These are phyloP conservation scores for Albizia julibrissin DNA, from an alignment of 306 rosid genomes.

Conservation along the genomic window DNA sequence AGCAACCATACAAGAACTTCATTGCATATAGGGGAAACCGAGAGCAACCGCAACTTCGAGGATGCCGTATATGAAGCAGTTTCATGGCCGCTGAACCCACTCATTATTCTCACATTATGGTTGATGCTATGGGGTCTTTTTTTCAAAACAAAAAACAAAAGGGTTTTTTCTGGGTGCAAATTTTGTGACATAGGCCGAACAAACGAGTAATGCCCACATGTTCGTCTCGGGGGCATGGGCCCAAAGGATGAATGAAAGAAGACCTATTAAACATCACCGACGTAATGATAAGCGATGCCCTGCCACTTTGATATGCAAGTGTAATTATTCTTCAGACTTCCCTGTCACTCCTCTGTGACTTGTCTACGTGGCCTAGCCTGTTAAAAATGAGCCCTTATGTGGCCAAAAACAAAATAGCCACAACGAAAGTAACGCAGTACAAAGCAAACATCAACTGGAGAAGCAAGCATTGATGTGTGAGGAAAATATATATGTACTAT, in stretches of 20 bases:
- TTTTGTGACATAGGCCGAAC: neutral
- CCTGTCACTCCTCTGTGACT: constrained; percentile 17
- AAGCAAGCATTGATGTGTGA: constrained; percentile 1
- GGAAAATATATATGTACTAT: neutral
- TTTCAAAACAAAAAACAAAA: no score
- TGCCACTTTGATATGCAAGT: constrained; percentile 37
- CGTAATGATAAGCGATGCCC: constrained; percentile 36
- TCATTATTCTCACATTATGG: constrained; percentile 18
- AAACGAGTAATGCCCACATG: constrained; percentile 41
- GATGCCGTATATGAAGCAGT: constrained; percentile 79
- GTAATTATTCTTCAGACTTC: constrained; percentile 33
- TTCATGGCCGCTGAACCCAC: constrained; percentile 70
- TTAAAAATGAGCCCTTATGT: constrained; percentile 10
- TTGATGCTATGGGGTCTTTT: neutral
- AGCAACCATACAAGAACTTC: neutral
- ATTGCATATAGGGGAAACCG: constrained; percentile 54
- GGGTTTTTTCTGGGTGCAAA: neutral
- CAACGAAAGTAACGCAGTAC: neutral
- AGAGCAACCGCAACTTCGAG: constrained; percentile 75
- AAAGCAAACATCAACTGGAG: constrained; percentile 3
- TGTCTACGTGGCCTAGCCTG: constrained; percentile 29
- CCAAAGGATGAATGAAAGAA: constrained; percentile 32
- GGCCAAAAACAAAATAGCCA: constrained; percentile 7
- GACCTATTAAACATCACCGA: constrained; percentile 40
- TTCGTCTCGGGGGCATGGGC: constrained; percentile 44